Evolutionary conservation across 2,329 filamentous ascomycete species (phyloP), one percentile per base, ranked within the genome.

Genomic region (Alternaria burnsii): DNA sequence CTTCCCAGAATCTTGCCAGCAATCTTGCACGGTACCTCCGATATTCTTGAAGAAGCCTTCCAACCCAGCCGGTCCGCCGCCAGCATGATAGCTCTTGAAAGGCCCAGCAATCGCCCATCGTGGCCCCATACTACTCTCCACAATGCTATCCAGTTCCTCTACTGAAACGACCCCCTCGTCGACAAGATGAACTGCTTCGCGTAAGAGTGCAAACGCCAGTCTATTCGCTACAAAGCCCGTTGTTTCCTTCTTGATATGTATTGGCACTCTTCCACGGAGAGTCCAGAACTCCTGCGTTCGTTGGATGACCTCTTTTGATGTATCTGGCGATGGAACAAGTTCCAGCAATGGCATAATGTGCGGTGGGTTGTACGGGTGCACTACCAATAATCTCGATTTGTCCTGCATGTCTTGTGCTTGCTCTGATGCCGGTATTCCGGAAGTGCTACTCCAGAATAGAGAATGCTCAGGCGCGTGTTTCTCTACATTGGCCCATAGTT

Each of bases 281-380:
- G 71, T 70, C 82, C 82, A 87, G 65, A 85, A 87, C 1, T 71
- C 66, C 28, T 82, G 52, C 5, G 83, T 84, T 8, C 73, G 70
- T 5, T 76, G 66, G 1, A 85, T 72, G 2, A 80, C 74, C 1
- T 73, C 69, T 0, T 72, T 38, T 0, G 71, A 70, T 0, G 83
- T 87, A 30, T 64, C 59, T 5, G 80, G 81, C 2, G 79, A 81
- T 0, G 85, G 85, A 0, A 88, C 86, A 32, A 88, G 78, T 70
- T 89, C 86, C 3, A 88, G 73, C 1, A 89, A 69, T 0, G 87
- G 87, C 84, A 88, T 87, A 54, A 88, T 81, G 63, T 88, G 85
- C 1, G 86, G 87, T 22, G 87, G 87, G 55, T 88, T 88, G 72
- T 86, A 89, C 0, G 87, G 86, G 70, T 88, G 87, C 4, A 87